Evolutionary conservation across 2,329 filamentous ascomycete species (phyloP).

Genomic region (Calonectria naviculata): DNA sequence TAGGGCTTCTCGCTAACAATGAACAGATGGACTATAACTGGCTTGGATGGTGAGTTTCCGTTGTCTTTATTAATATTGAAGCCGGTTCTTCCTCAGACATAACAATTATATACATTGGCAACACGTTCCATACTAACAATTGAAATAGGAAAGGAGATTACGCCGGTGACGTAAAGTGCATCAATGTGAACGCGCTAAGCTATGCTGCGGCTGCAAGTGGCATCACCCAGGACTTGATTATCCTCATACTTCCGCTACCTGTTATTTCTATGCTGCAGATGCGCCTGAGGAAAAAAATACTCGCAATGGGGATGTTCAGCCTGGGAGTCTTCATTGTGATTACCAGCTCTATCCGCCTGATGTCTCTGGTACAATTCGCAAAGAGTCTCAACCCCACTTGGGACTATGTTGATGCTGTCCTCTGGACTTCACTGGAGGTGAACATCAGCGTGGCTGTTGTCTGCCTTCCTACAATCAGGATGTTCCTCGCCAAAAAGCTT

Average conservation of each 20-base stretch:
- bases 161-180: background rate
- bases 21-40: background rate
- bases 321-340: background rate
- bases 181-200: background rate
- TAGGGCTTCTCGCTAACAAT: background rate
- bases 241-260: background rate
- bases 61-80: background rate
- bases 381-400: slow-evolving; percentile 2
- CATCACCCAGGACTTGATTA: background rate
- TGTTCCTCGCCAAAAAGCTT: background rate
- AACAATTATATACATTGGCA: background rate
- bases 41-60: background rate
- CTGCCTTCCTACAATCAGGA: background rate
- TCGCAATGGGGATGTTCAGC: background rate
- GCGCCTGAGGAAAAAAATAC: background rate
- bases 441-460: background rate
- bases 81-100: too few relatives aligned
- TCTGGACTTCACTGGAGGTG: background rate
- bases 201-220: background rate
- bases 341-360: background rate
- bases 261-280: background rate
- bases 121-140: background rate
- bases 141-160: background rate
- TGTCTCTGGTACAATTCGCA: background rate
- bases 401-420: background rate